Evolutionary conservation across 2,329 filamentous ascomycete species (phyloP).

Genomic region (Monilinia laxa): DNA sequence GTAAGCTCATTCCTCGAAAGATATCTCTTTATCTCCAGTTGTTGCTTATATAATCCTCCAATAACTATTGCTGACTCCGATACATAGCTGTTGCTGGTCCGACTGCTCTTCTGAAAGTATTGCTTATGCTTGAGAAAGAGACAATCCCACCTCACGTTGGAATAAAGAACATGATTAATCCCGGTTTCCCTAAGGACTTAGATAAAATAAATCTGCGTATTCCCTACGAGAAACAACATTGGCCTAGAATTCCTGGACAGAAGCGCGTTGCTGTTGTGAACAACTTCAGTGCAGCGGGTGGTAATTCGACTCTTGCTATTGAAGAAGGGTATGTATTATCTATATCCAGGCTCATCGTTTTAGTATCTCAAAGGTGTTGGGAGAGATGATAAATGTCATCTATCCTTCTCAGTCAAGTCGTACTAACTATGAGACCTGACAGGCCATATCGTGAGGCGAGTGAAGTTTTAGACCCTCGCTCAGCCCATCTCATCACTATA

Average conservation of each 20-base stretch:
- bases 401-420: conserved; percentile 16
- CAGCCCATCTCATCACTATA: not conserved
- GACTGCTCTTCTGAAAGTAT: conserved; percentile 32
- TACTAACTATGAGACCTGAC: too few relatives aligned
- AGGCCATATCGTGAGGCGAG: too few relatives aligned
- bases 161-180: conserved; percentile 30
- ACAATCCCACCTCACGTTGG: conserved; percentile 27
- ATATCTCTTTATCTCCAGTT: too few relatives aligned
- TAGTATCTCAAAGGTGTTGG: too few relatives aligned
- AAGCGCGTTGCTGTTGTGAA: conserved; percentile 42
- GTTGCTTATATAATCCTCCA: too few relatives aligned
- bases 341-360: too few relatives aligned
- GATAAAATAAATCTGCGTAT: not conserved
- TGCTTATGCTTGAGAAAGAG: conserved; percentile 31
- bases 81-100: conserved; percentile 29
- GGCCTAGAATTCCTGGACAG: conserved; percentile 33
- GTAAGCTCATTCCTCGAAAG: too few relatives aligned
- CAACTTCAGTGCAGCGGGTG: conserved; percentile 46
- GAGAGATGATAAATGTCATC: not conserved
- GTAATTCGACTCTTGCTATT: conserved; percentile 26
- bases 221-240: conserved; percentile 29
- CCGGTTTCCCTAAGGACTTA: conserved; percentile 35
- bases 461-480: too few relatives aligned
- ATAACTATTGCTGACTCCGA: too few relatives aligned
- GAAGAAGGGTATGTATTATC: too few relatives aligned